phyloP scores from a whole-genome alignment of 2,329 filamentous ascomycete genomes.

The Colletotrichum orbiculare region DNA sequence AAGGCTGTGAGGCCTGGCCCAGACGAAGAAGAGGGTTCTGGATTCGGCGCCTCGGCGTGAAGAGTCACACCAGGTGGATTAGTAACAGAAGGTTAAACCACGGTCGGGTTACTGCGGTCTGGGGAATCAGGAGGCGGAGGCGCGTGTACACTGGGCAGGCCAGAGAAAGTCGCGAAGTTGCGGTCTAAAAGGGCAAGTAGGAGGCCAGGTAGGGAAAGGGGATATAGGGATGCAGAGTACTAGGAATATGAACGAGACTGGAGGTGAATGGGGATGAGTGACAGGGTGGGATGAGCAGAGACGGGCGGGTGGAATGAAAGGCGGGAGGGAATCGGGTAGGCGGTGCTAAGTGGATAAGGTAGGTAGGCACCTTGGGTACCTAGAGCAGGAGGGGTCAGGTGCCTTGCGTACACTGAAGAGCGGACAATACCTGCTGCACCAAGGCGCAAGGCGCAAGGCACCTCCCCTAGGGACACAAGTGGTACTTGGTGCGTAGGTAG shows the following conservation, averaged over 20 bases:
- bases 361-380: too few species aligned
- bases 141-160: neutral
- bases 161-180: constrained; percentile 1
- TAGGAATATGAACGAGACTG: too few species aligned
- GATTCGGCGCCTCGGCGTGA: neutral
- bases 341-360: neutral
- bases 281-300: constrained; percentile 1
- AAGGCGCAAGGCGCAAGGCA: too few species aligned
- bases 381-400: too few species aligned
- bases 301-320: neutral
- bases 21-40: constrained; percentile 2
- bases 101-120: constrained; percentile 13
- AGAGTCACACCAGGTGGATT: constrained; percentile 13
- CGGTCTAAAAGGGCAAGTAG: neutral
- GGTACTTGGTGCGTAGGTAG: too few species aligned
- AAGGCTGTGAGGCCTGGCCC: constrained; percentile 15
- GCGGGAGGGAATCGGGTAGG: constrained; percentile 8
- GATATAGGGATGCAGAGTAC: neutral
- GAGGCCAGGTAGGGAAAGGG: neutral
- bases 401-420: too few species aligned
- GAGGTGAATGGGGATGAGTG: neutral
- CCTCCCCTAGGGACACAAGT: too few species aligned
- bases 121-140: too few species aligned
- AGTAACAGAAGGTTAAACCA: constrained; percentile 14
- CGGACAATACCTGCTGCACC: too few species aligned